These are phyloP conservation scores for Pyrrhoderma lamaoense DNA, from an alignment of 1,284 basidiomycete genomes.

Conservation along the genomic window DNA sequence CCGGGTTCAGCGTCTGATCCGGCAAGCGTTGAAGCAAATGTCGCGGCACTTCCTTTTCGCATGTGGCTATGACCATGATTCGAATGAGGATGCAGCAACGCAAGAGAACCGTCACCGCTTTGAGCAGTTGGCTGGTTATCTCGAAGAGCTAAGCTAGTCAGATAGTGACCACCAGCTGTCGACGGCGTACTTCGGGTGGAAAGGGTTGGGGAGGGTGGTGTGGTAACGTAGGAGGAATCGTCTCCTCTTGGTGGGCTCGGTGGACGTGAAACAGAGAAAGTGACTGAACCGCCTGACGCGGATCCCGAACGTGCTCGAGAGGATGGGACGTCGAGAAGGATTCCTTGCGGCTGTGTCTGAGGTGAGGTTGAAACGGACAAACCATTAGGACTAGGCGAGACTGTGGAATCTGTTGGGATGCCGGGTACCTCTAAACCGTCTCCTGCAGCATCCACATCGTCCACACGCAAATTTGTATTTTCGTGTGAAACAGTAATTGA, in stretches of 20 bases:
- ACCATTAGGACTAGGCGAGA: background rate
- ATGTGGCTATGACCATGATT: slow-evolving; percentile 22
- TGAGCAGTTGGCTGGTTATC: slow-evolving; percentile 62
- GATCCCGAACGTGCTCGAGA: slow-evolving; percentile 12
- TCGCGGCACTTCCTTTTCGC: slow-evolving; percentile 30
- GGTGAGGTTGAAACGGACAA: background rate
- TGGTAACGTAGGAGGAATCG: slow-evolving; percentile 27
- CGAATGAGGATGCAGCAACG: slow-evolving; percentile 42
- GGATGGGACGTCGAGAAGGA: slow-evolving; percentile 14
- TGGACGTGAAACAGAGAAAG: slow-evolving; percentile 10
- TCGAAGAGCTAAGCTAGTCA: slow-evolving; percentile 53
- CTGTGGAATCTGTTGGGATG: background rate
- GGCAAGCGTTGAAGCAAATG: slow-evolving; percentile 13
- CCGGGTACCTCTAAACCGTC: background rate
- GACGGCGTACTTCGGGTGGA: slow-evolving; percentile 51
- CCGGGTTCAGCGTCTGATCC: slow-evolving; percentile 10
- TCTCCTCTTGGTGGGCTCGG: slow-evolving; percentile 10
- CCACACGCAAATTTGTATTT: slow-evolving; percentile 1
- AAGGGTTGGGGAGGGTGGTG: slow-evolving; percentile 65
- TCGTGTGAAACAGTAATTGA: slow-evolving; percentile 9
- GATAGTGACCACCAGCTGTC: slow-evolving; percentile 34
- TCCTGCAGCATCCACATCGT: background rate
- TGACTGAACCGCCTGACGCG: slow-evolving; percentile 8
- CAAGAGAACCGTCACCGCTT: slow-evolving; percentile 47
- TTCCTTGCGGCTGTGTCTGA: slow-evolving; percentile 6